Conservation (phyloP, 176 grass and related monocot species). For the Leersia perrieri region DNA sequence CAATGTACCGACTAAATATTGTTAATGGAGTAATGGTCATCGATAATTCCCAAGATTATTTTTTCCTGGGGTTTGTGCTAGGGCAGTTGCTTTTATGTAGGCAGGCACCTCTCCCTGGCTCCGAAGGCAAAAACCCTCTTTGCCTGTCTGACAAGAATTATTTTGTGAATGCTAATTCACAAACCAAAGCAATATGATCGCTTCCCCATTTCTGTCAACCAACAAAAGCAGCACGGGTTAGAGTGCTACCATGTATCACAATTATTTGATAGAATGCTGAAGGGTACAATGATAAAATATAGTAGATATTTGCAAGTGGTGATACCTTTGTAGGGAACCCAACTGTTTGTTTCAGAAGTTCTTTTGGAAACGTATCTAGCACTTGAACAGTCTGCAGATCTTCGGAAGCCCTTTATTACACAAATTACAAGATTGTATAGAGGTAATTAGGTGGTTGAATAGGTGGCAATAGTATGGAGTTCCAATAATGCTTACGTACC, state of each 20-base stretch:
- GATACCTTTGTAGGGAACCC: conserved; percentile 93
- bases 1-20: background rate
- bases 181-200: conserved; percentile 84
- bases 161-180: conserved; percentile 67
- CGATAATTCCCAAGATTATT: background rate
- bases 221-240: conserved; percentile 16
- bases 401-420: conserved; percentile 61
- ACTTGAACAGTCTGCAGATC: conserved; percentile 72
- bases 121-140: conserved; percentile 6
- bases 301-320: background rate
- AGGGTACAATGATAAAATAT: background rate
- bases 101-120: background rate
- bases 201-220: conserved; percentile 87
- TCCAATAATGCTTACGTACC: conserved; percentile 43
- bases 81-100: background rate
- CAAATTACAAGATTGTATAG: conserved; percentile 16
- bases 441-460: conserved; percentile 28
- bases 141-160: background rate
- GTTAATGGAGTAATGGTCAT: conserved; percentile 3
- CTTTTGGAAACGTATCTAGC: conserved; percentile 82
- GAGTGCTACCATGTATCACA: background rate
- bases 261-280: background rate
- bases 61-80: conserved; percentile 13
- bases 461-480: background rate
- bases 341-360: conserved; percentile 58